Evolutionary conservation across 805 yeast genomes (phyloP).

Genomic region (Wickerhamiella alocasiicola): DNA sequence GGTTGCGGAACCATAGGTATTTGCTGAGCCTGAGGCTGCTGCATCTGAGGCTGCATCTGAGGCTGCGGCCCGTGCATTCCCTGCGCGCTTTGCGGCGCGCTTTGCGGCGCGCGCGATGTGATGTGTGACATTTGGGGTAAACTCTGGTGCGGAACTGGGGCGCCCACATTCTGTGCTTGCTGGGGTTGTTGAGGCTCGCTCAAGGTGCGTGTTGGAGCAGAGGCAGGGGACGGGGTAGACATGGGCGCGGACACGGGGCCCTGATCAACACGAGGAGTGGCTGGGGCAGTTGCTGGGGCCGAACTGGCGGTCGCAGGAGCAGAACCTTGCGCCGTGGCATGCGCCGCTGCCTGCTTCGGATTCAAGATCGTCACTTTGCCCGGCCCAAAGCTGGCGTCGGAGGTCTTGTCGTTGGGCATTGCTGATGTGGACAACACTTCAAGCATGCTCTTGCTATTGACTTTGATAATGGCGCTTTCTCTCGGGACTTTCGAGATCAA

Average conservation of each 20-base stretch:
- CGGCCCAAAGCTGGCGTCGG: slow-evolving; percentile 3
- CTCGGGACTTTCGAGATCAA: too few species aligned
- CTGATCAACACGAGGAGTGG: background rate
- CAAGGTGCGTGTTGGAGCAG: background rate
- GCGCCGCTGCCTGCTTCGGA: background rate
- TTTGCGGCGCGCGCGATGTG: too few species aligned
- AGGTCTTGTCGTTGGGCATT: background rate
- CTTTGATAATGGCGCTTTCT: too few species aligned
- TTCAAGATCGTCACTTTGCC: slow-evolving; percentile 5
- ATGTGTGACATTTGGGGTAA: too few species aligned
- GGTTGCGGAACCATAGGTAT: too few species aligned
- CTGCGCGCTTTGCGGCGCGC: too few species aligned
- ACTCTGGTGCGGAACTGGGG: background rate
- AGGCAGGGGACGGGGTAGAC: background rate
- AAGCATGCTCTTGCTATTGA: slow-evolving; percentile 2
- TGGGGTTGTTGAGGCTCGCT: background rate
- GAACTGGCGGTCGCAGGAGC: too few species aligned
- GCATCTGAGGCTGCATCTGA: too few species aligned
- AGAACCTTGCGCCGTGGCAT: background rate
- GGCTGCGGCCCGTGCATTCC: too few species aligned
- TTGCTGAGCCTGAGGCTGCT: too few species aligned
- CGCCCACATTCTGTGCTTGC: background rate
- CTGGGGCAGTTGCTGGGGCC: background rate
- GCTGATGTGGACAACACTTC: background rate
- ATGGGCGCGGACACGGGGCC: background rate